Base-by-base conservation (phyloP, 2,329 filamentous ascomycete species). In the Calonectria hawksworthii region DNA sequence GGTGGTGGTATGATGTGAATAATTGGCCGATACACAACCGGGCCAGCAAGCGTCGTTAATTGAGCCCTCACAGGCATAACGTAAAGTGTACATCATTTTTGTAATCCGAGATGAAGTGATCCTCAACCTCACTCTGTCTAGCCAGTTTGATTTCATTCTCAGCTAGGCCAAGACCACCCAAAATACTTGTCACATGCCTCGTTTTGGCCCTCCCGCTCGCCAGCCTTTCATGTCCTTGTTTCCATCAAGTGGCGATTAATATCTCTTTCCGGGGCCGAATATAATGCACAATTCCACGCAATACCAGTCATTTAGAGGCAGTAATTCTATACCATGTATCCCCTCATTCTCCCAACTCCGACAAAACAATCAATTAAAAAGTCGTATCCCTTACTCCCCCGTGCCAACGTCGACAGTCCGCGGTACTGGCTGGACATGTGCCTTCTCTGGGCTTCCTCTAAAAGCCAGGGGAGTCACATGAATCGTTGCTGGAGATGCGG, bases 1-100 rank as follows among this genome's bases (percentile, higher is more conserved):
- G 96, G 78, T 99, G 96, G 97, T 99, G 97, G 96, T 98, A 95
- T 88, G 92, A 91, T 28, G 94, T 98, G 23, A 99, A 99, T 83
- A 95, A 98, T 82, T 99, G 97, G 97, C 89, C 90, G 64, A 85
- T 96, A 72, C 93, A 94, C 82, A 86, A 70, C 76, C 79, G 67
- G 50, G 18, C 61, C 23, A 69, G 32, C 51, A 44, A 56, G 67
- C 63, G 70, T 36, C 61, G 23, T n/a, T 74, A 70, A 52, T 34
- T 44, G 23, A 26, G 23, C 5, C 18, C n/a, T 54, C 11, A 36
- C n/a, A 61, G 66, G 34, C 34, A 64, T 68, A 71, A 38, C 52
- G 52, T 47, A 54, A 59, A 66, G 47, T 72, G 67, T 74, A 71
- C 41, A 74, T 74, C 59, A 67, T 61, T 65, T 30, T 68, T 74